Evolutionary conservation across 2,329 filamentous ascomycete species (phyloP), one percentile per base, ranked within the genome.

Genomic region (Emericellopsis cladophorae): DNA sequence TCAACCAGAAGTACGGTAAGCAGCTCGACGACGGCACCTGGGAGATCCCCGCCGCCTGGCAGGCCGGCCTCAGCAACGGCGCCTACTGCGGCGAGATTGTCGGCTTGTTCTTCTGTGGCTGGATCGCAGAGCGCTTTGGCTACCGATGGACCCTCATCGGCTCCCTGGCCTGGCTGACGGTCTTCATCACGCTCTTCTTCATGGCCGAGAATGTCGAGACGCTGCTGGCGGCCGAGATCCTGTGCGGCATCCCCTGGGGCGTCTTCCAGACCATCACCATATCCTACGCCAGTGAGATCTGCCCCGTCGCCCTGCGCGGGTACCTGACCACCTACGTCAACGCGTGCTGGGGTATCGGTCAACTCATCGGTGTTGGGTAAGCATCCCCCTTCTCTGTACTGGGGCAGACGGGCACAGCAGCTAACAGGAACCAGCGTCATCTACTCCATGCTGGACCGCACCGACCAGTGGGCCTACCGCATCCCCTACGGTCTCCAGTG

Each of bases 271-370:
- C 67, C 24, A 59, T 77, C 31, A 74, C 71, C 46, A 71, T 77
- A 45, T 78, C 79, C 1, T 84, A 84, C 51, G 80, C 79, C 24
- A 77, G 76, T 41, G 81, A 85, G 53, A 81, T 86, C 44, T 84
- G 80, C 53, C 82, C 82, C 4, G 72, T 86, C 7, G 76, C 79
- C 36, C 69, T 87, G 40, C 75, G 82, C 45, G 80, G 80, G 41
- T 82, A 81, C 52, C 60, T 83, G 47, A 85, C 81, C 1, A 84
- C 81, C 7, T 86, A 84, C 47, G 76, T 84, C 60, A 84, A 84
- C 62, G 79, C 82, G 52, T 85, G 81, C 67, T 86, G 81, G 80
- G 81, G 79, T 29, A 63, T 85, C n/a, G 82, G 82, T 15, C 81
- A 87, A 57, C 66, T 81, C 43, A 79, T 86, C 41, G 81, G 77